A percentile compares a stretch with the other conserved stretches of the same genome.
These are phyloP conservation scores for Akanthomyces uredinophilus DNA, from an alignment of 2,329 filamentous ascomycete species.

Conservation along the genomic window DNA sequence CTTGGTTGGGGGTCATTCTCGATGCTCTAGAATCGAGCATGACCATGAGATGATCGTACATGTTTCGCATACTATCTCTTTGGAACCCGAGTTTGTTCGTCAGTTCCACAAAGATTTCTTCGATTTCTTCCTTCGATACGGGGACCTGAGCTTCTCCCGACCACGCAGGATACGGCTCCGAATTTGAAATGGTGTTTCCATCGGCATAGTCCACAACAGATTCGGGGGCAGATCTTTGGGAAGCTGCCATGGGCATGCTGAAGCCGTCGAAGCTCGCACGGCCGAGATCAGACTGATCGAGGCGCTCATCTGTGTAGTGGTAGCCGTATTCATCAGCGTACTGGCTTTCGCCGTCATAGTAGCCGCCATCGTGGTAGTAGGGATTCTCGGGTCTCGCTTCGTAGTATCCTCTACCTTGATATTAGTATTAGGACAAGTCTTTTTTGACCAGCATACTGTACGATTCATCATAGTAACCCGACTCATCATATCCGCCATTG, in stretches of 20 bases:
- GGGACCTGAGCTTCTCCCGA: slow-evolving; percentile 87
- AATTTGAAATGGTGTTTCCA: slow-evolving; percentile 82
- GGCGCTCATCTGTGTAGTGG: slow-evolving; percentile 66
- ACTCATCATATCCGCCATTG: slow-evolving; percentile 35
- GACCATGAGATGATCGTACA: slow-evolving; percentile 99
- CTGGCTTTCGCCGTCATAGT: slow-evolving; percentile 80
- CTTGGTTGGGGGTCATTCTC: slow-evolving; percentile 97
- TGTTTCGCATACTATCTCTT: slow-evolving; percentile 98
- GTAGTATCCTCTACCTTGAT: slow-evolving; percentile 95
- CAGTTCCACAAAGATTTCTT: slow-evolving; percentile 95
- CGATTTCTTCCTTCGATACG: slow-evolving; percentile 94
- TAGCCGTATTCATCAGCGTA: slow-evolving; percentile 23
- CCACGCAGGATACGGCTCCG: slow-evolving; percentile 97
- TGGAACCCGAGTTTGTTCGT: slow-evolving; percentile 98
- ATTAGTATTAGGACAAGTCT: slow-evolving; percentile 30
- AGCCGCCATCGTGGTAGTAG: slow-evolving; percentile 80
- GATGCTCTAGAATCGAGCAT: slow-evolving; percentile 92
- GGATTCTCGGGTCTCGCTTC: slow-evolving; percentile 76
- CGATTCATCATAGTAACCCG: no score
- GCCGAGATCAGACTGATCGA: slow-evolving; percentile 44
- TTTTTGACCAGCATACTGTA: no score
- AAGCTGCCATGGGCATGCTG: slow-evolving; percentile 86
- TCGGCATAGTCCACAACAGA: slow-evolving; percentile 96
- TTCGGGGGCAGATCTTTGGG: slow-evolving; percentile 77
- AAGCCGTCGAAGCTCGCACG: slow-evolving; percentile 55